These are phyloP conservation scores for Murraya koenigii DNA, from an alignment of 345 rosid genomes.

Conservation along the genomic window DNA sequence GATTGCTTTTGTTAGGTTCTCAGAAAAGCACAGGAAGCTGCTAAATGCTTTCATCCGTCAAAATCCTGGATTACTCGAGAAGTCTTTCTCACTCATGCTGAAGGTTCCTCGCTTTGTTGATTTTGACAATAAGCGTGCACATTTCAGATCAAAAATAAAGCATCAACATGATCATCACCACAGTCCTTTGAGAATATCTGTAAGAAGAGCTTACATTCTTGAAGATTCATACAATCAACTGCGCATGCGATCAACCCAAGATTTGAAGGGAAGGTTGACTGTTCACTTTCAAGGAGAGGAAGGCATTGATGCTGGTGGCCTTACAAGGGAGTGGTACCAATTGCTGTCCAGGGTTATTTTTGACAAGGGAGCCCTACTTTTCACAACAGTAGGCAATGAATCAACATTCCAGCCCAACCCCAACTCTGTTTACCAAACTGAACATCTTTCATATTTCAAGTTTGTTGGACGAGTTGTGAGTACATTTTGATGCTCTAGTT, in stretches of 20 bases:
- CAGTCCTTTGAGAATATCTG: constrained; percentile 84
- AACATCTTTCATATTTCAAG: constrained; percentile 97
- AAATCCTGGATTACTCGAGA: constrained; percentile 90
- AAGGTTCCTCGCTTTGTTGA: constrained; percentile 95
- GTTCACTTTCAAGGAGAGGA: constrained; percentile 98
- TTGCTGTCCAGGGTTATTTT: constrained; percentile 90
- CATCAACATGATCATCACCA: constrained; percentile 94
- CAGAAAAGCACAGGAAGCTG: constrained; percentile 91
- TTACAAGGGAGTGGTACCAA: constrained; percentile 99
- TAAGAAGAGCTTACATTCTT: constrained; percentile 92
- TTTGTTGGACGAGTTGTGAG: constrained; percentile 97
- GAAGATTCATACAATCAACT: constrained; percentile 98
- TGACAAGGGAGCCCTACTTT: constrained; percentile 92
- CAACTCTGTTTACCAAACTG: constrained; percentile 94
- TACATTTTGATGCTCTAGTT: constrained; percentile 17
- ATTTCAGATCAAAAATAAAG: constrained; percentile 92
- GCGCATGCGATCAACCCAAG: constrained; percentile 77
- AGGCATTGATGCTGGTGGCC: constrained; percentile 99
- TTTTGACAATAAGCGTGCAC: constrained; percentile 89
- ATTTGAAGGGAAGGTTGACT: constrained; percentile 89
- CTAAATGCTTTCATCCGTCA: constrained; percentile 93
- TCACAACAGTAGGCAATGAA: constrained; percentile 97
- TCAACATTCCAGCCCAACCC: constrained; percentile 98
- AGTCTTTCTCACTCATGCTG: constrained; percentile 92
- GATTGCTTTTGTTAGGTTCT: constrained; percentile 75